phyloP scores from a whole-genome alignment of 192 early-diverging fungal species.

The Mortierella hygrophila region DNA sequence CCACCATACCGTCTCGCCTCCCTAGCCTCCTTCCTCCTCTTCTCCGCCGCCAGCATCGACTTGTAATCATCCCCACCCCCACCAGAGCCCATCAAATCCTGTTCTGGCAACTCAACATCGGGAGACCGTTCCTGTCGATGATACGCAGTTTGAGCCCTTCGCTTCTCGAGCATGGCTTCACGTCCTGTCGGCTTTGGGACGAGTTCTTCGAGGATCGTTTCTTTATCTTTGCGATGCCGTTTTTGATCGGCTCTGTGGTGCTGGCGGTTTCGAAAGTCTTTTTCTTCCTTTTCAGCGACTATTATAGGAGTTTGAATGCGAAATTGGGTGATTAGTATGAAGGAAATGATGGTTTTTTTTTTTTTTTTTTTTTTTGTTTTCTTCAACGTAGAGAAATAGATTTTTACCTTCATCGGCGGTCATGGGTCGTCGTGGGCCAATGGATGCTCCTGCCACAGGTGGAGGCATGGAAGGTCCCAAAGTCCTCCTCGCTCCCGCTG shows the following conservation, averaged over 20 bases:
- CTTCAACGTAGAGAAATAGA: too few species aligned
- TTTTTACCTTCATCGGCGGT: constrained; percentile 45
- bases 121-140: constrained; percentile 71
- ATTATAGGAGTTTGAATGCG: background rate
- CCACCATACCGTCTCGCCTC: constrained; percentile 18
- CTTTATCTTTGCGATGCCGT: constrained; percentile 61
- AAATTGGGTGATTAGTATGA: background rate
- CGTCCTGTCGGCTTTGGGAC: constrained; percentile 74
- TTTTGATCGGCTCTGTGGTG: constrained; percentile 57
- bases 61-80: constrained; percentile 68
- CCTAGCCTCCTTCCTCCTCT: constrained; percentile 27
- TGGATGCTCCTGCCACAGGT: background rate
- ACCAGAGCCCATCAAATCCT: constrained; percentile 71
- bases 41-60: constrained; percentile 48
- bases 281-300: constrained; percentile 65
- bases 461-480: constrained; percentile 37
- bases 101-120: constrained; percentile 73
- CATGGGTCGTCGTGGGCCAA: constrained; percentile 17
- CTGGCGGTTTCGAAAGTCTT: constrained; percentile 46
- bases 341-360: background rate
- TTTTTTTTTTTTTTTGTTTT: too few species aligned
- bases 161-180: constrained; percentile 75
- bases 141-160: constrained; percentile 68
- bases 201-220: constrained; percentile 72
- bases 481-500: constrained; percentile 10